Base-by-base conservation (phyloP, 306 rosid species). In the Malus sieversii region DNA sequence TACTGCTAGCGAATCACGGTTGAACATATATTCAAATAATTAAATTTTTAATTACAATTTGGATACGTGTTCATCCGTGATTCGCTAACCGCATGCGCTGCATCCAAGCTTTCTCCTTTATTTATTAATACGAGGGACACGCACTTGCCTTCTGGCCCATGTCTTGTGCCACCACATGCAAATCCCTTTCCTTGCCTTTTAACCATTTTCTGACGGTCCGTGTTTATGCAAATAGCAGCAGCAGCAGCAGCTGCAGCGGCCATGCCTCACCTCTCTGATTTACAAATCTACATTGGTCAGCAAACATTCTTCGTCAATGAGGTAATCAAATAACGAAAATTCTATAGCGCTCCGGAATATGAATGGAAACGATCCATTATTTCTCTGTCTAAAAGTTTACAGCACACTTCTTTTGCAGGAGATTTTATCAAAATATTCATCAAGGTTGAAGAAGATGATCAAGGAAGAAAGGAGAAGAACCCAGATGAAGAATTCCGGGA, bases 231-330 rank as follows among this genome's bases (percentile, higher is more conserved):
- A 44, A 71, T 48, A 4, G 38, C 79, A 78, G 68, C 42, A 81
- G 25, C 25, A 23, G 78, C 83, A 32, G 33, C 33, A 6, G 60
- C 61, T 8, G 25, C 11, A 0, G 19, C 55, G 8, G 55, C 55
- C 32, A 90, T 90, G 96, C 61, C 77, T 23, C 48, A 77, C 16
- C 73, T 82, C 19, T 79, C 80, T 81, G 83, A 80, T 87, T 69
- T 90, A 84, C 87, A 85, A 81, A 64, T 90, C 68, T 75, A 38
- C 84, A 79, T 88, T 19, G 86, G 87, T n/a, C 84, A 82, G 42
- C 87, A 88, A 23, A 85, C 71, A 63, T 88, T 90, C 83, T 67
- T 85, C 73, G 65, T 88, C 78, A 82, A 82, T 27, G 79, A 88
- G 91, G 93, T 88, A 88, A 11, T 5, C 55, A 51, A 51, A 51